A percentile compares a stretch with the other conserved stretches of the same genome.
phyloP scores from a whole-genome alignment of 306 rosid species.

The Cicer yamashitae region DNA sequence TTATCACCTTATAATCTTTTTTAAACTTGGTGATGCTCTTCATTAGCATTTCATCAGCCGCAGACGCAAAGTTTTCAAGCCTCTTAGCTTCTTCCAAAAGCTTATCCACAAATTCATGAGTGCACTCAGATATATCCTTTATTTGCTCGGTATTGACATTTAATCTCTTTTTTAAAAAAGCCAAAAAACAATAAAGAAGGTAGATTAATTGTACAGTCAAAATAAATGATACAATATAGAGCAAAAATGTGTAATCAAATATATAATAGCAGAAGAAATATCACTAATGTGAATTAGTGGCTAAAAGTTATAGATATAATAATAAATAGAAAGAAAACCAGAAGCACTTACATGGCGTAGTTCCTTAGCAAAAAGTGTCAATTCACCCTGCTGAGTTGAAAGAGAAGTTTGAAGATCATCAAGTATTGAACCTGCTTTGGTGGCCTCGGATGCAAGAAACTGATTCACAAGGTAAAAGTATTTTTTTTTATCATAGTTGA shows the following conservation, averaged over 20 bases:
- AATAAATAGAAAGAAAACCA: not conserved
- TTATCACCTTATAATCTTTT: constrained; percentile 75
- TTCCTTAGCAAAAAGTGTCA: constrained; percentile 70
- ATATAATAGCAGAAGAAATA: not conserved
- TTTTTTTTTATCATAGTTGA: not conserved
- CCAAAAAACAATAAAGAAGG: constrained; percentile 17
- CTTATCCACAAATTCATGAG: constrained; percentile 69
- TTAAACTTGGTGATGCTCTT: constrained; percentile 75
- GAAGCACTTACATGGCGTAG: constrained; percentile 65
- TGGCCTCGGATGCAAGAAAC: constrained; percentile 73
- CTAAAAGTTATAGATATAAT: not conserved
- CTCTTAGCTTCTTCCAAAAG: constrained; percentile 70
- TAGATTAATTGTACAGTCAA: constrained; percentile 9
- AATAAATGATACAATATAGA: not conserved
- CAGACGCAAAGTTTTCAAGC: constrained; percentile 63
- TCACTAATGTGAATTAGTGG: not conserved
- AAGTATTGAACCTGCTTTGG: constrained; percentile 62
- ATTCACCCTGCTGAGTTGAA: constrained; percentile 75
- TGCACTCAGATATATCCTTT: constrained; percentile 67
- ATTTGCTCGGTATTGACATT: constrained; percentile 65
- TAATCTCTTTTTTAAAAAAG: constrained; percentile 61
- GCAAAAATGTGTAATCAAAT: not conserved
- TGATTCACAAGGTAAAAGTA: constrained; percentile 45
- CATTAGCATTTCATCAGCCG: constrained; percentile 63
- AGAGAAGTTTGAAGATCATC: constrained; percentile 72